Base-by-base conservation (phyloP, 352 stramenopile genomes). In the Pythium phragmitis region DNA sequence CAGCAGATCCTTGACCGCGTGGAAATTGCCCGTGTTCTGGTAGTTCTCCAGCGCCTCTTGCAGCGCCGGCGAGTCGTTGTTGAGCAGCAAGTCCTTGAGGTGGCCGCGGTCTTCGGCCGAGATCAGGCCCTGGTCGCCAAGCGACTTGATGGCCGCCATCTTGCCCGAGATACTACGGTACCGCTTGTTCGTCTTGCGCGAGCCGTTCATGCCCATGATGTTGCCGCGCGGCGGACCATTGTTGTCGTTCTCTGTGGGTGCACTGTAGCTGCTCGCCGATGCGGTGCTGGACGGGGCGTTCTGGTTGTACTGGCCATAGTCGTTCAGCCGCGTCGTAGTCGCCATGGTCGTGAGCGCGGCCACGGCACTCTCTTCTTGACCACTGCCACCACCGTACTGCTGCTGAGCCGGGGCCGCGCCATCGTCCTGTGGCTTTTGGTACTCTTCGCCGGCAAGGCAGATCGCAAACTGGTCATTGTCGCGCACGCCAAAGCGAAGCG, bases 101-200 rank as follows among this genome's bases (percentile, higher is more conserved):
- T 90, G 78, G 0, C 80, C 82, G 14, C 80, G 79, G 60, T 91
- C 82, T 13, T 89, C 81, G 23, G 75, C 79, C 21, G 72, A 85
- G 48, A 92, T 92, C 17, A 92, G 43, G 1, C 84, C 84, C 33
- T 89, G 88, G 60, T 91, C 81, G 4, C 80, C 74, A 3, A 92
- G 61, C 55, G 80, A 84, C 65, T 92, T 92, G 68, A 92, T 92
- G 16, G 82, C 84, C 56, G 82, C 84, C 84, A 92, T 92, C 53
- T 92, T 92, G 36, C 84, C 75, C 1, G 79, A 89, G 52, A 91
- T 89, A 59, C 83, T 92, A 42, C 83, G 80, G 55, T 87, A 87
- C 17, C 83, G 80, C 55, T 92, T 92, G 67, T 65, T 92, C 63
- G 69, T 77, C 63, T 88, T 90, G 17, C 75, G 72, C 36, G 33